Percentiles rank a stretch among this genome's conserved stretches.
Evolutionary conservation across 768 basidiomycete species (phyloP).

Genomic region (Termitomyces sp.): DNA sequence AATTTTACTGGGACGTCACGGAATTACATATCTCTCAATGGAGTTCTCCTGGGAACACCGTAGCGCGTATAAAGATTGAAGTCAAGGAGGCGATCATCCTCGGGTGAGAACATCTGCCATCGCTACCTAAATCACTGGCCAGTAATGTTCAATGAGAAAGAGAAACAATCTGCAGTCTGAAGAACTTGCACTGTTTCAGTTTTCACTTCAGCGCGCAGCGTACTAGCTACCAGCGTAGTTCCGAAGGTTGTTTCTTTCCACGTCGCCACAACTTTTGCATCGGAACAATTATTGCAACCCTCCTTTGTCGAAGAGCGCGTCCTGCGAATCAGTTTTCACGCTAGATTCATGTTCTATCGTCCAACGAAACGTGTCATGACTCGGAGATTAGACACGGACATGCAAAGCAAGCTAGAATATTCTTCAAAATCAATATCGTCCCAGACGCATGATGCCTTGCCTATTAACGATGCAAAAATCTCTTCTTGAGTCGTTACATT

Average conservation of each 20-base stretch:
- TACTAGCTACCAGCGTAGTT: neutral
- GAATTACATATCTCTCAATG: too few species aligned
- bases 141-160: too few species aligned
- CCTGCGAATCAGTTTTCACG: neutral
- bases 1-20: too few species aligned
- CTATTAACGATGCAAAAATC: too few species aligned
- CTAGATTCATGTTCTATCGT: neutral
- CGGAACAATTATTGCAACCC: neutral
- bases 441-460: neutral
- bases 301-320: neutral
- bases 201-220: neutral
- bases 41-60: too few species aligned
- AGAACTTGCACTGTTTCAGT: neutral
- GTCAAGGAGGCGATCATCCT: too few species aligned
- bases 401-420: neutral
- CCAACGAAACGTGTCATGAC: too few species aligned
- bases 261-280: neutral
- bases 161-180: neutral
- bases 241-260: neutral
- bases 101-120: too few species aligned
- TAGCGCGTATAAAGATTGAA: too few species aligned
- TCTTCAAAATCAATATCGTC: neutral
- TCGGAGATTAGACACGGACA: too few species aligned
- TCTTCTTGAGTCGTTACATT: too few species aligned
- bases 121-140: too few species aligned